Conservation (phyloP, 78 protist genomes). For the Dictyostelium citrinum region DNA sequence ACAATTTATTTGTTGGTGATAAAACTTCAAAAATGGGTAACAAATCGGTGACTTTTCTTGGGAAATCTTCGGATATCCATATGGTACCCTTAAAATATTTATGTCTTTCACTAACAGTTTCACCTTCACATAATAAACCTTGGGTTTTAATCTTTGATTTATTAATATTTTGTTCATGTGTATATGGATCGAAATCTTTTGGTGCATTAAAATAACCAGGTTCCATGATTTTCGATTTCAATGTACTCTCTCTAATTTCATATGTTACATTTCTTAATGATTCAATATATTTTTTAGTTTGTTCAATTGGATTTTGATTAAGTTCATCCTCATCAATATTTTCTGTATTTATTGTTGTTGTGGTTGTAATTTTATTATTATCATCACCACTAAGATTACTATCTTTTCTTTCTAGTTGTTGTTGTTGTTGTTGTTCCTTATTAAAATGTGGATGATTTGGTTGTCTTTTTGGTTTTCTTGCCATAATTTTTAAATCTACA, state of each 20-base stretch:
- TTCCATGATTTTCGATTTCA: background rate
- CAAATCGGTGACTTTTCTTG: conserved; percentile 52
- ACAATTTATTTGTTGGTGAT: conserved; percentile 56
- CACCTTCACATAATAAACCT: conserved; percentile 65
- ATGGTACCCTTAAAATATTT: conserved; percentile 47
- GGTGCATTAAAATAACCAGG: conserved; percentile 44
- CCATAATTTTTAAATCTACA: conserved; percentile 15
- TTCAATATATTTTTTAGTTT: background rate
- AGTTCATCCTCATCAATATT: background rate
- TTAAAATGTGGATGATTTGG: background rate
- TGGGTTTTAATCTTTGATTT: conserved; percentile 20
- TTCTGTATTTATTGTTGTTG: background rate
- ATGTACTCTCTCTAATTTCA: conserved; percentile 15
- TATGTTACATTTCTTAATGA: background rate
- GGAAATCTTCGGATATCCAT: conserved; percentile 53
- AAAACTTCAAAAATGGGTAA: conserved; percentile 62
- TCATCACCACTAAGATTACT: background rate
- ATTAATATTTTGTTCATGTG: conserved; percentile 7
- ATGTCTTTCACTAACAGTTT: conserved; percentile 15
- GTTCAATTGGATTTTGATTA: background rate
- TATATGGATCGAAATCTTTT: background rate
- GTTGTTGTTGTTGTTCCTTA: background rate
- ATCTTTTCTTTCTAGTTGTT: background rate
- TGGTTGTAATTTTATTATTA: background rate
- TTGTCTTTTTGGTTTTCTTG: conserved; percentile 23